Percentiles rank a stretch among this genome's conserved stretches.
Conservation (phyloP, 192 early-diverging fungal genomes). For the Backusella parvicylindrica region DNA sequence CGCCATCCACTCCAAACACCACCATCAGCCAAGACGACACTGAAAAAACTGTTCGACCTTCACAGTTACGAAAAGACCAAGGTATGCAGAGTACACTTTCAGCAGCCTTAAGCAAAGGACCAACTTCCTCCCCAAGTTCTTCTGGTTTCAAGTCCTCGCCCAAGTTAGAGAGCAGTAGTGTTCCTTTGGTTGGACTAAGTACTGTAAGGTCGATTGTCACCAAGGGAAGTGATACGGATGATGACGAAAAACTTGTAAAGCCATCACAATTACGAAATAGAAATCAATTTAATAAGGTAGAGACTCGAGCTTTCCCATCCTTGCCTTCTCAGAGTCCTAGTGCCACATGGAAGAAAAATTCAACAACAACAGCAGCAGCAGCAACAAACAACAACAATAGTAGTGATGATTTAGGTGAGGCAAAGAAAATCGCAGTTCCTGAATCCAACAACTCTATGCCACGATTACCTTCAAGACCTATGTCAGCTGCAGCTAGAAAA, state of each 20-base stretch:
- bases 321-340: not conserved
- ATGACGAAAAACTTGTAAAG: constrained; percentile 22
- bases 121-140: not conserved
- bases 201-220: not conserved
- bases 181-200: not conserved
- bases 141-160: not conserved
- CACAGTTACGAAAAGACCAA: constrained; percentile 3
- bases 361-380: not conserved
- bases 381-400: too few relatives aligned
- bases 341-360: not conserved
- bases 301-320: not conserved
- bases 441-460: constrained; percentile 19
- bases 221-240: not conserved
- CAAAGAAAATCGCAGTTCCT: not conserved
- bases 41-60: not conserved
- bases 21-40: not conserved
- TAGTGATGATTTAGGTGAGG: not conserved
- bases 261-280: constrained; percentile 19
- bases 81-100: not conserved
- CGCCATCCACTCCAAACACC: not conserved
- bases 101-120: not conserved
- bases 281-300: not conserved
- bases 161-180: not conserved
- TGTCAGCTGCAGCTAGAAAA: constrained; percentile 10
- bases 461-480: constrained; percentile 19